A percentile compares a stretch with the other conserved stretches of the same genome.
These are phyloP conservation scores for Lecanoromycetidae sp. DNA, from an alignment of 2,329 filamentous ascomycete genomes.

Conservation along the genomic window DNA sequence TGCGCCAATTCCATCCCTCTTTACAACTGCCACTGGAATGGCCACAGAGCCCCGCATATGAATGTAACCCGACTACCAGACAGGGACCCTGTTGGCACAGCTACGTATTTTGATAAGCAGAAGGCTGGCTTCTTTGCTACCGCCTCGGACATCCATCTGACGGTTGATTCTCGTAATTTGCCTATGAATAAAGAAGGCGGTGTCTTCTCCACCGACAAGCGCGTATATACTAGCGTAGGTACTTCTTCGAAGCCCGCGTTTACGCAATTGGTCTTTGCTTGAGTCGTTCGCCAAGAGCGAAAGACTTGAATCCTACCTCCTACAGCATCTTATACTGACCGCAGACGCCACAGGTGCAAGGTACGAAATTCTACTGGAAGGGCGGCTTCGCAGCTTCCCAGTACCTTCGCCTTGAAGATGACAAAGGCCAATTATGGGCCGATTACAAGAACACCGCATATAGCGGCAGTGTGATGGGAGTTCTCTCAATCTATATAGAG, in stretches of 20 bases:
- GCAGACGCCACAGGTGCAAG: too few relatives aligned
- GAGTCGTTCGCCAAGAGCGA: not conserved
- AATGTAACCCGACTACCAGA: not conserved
- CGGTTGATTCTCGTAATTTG: not conserved
- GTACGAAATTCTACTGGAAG: not conserved
- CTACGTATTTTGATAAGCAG: not conserved
- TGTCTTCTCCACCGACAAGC: not conserved
- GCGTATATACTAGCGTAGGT: not conserved
- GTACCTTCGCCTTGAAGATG: not conserved
- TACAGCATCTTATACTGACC: too few relatives aligned
- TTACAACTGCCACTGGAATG: not conserved
- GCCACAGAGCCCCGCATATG: slow-evolving; percentile 1
- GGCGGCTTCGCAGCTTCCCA: not conserved
- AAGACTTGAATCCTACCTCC: not conserved
- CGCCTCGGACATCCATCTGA: not conserved
- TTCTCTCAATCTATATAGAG: not conserved
- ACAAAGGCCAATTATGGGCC: not conserved
- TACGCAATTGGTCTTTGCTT: not conserved
- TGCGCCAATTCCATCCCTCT: not conserved
- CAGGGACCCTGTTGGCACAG: not conserved
- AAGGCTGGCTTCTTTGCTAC: not conserved
- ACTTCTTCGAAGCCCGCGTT: too few relatives aligned
- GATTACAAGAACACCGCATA: not conserved
- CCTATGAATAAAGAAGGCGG: not conserved
- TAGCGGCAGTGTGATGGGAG: not conserved